Base-by-base conservation (phyloP, 768 basidiomycete species). In the Mycena epipterygia region DNA sequence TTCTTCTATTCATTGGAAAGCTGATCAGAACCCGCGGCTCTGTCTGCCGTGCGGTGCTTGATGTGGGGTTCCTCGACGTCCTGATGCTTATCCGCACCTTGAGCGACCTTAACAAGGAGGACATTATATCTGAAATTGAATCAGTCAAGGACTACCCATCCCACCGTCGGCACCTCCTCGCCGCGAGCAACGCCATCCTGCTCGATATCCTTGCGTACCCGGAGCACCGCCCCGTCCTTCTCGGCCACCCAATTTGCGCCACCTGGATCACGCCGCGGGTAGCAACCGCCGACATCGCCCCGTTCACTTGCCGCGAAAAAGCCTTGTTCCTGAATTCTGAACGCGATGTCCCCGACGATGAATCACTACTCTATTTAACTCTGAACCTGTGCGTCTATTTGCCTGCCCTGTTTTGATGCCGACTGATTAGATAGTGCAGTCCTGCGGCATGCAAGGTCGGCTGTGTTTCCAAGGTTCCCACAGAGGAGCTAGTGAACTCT, bases 151-250 rank as follows among this genome's bases (percentile, higher is more conserved):
- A 21, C 9, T 21, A 6, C 16, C 14, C 14, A 21, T n/a, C 3
- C 30, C 51, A 41, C 32, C 66, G 68, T 9, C 35, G 29, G 19
- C 60, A 55, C 3, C 19, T 73, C 5, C 64, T 69, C 5, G 58
- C 39, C 16, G 60, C 42, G 9, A 71, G 49, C 61, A 74, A 74
- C 30, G 70, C 64, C 0, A 5, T 68, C 3, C 51, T 74, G 4
- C 46, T 71, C 23, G 73, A 74, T 49, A 71, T 74, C 27, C 6
- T 71, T 1, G 70, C 70, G 9, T 74, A 74, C 27, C 70, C 70
- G 1, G 73, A 74, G 25, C 49, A 63, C n/a, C 61, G 70, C 6
- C 11, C 49, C 9, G 9, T 51, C 17, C 58, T 71, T 2, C 46
- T 55, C 9, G 51, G 41, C 30, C 73, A 74, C 59, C 73, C 73